Percentiles rank a stretch among this genome's conserved stretches.
Evolutionary conservation across 2,329 filamentous ascomycete genomes (phyloP).

Genomic region (Microsporum canis): DNA sequence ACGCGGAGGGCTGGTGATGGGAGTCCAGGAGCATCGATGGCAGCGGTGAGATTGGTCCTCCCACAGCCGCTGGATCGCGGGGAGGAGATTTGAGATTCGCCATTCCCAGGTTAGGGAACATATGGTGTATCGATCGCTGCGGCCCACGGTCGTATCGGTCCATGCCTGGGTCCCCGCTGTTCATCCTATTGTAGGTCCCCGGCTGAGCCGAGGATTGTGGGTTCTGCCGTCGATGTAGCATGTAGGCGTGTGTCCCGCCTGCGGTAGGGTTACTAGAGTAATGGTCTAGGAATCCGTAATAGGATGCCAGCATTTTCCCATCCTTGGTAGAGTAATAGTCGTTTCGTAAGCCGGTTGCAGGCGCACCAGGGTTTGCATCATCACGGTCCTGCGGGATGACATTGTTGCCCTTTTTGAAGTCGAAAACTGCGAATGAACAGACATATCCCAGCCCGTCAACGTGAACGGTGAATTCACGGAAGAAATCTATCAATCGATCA

Average conservation of each 20-base stretch:
- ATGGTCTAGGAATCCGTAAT: conserved; percentile 88
- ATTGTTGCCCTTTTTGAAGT: conserved; percentile 74
- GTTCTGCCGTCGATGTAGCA: conserved; percentile 39
- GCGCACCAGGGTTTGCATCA: conserved; percentile 20
- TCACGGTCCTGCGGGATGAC: conserved; percentile 34
- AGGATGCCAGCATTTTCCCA: conserved; percentile 95
- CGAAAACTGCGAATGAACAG: conserved; percentile 94
- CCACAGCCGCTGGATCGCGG: conserved; percentile 22
- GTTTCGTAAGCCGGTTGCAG: conserved; percentile 48
- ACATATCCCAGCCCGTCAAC: conserved; percentile 93
- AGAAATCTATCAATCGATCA: conserved; percentile 93
- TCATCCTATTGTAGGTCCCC: background rate
- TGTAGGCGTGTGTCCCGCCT: conserved; percentile 51
- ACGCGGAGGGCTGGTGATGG: conserved; percentile 35
- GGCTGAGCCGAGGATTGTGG: conserved; percentile 46
- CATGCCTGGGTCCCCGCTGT: background rate
- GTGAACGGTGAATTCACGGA: conserved; percentile 93
- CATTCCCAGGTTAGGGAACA: background rate
- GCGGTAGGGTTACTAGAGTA: conserved; percentile 67
- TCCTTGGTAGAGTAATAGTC: conserved; percentile 95
- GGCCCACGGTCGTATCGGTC: background rate
- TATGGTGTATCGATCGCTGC: background rate
- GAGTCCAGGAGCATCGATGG: conserved; percentile 38
- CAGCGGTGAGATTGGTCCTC: conserved; percentile 26
- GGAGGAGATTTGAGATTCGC: background rate